Evolutionary conservation across 495 filamentous ascomycete genomes (phyloP), one percentile per base, ranked within the genome.

Genomic region (Penicillium odoratum): DNA sequence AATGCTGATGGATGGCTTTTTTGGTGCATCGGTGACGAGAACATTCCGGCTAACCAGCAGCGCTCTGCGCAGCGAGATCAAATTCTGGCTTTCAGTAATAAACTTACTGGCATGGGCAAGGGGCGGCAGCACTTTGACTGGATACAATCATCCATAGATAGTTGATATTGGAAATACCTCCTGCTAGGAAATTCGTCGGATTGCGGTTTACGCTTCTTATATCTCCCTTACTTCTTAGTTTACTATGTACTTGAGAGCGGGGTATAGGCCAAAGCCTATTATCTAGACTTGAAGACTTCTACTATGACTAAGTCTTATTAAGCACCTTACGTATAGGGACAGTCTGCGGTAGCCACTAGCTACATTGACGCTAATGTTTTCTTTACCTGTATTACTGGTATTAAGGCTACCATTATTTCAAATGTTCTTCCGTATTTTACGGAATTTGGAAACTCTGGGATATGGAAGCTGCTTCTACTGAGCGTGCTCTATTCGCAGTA

Each of bases 221-320:
- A 77, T 29, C 75, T 83, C 25, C 79, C 90, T 5, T 88, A 95
- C 77, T 90, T 97, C 72, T 74, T 97, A 42, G 89, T 97, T 7
- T 89, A 97, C 58, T 94, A 82, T 69, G 83, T 87, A 64, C 90
- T 90, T 1, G 71, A 73, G 4, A 80, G 76, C 15, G 84, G 84
- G 13, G 88, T 92, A 65, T 90, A 86, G 78, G 92, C 90, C 5
- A 89, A 94, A 59, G 88, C 97, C 30, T 97, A 86, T 67, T 91
- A 94, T 61, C 78, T 94, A 60, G 82, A 96, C 62, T 65, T 89
- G 51, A 83, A 83, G 67, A 83, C 80, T 16, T 78, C 76, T 30
- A 76, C 72, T 6, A 80, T 93, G 31, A 79, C 76, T 2, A 90
- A 90, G 67, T 86, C 87, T 1, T 96, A 96, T 64, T 78, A 83